These are phyloP conservation scores for Sporothrix brasiliensis DNA, from an alignment of 2,329 filamentous ascomycete genomes.

Conservation along the genomic window DNA sequence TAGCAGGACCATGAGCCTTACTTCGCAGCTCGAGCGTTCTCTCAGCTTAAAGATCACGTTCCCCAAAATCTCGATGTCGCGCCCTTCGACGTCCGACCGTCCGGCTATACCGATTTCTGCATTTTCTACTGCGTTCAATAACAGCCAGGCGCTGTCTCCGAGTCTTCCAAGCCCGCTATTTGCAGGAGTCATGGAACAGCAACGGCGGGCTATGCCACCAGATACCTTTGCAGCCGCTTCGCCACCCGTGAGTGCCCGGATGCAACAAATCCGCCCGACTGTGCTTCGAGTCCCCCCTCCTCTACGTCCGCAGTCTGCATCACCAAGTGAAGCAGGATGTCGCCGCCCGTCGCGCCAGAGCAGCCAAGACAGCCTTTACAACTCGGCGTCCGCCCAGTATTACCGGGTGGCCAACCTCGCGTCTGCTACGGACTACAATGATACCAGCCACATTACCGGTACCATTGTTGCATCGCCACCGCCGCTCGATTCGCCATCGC, in stretches of 20 bases:
- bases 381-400: slow-evolving; percentile 5
- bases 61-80: slow-evolving; percentile 15
- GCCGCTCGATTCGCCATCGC: not conserved
- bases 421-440: not conserved
- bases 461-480: slow-evolving; percentile 24
- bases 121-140: not conserved
- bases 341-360: slow-evolving; percentile 38
- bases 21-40: slow-evolving; percentile 39
- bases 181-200: slow-evolving; percentile 38
- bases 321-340: slow-evolving; percentile 35
- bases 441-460: not conserved
- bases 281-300: slow-evolving; percentile 44
- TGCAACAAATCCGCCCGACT: slow-evolving; percentile 42
- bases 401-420: not conserved
- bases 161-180: slow-evolving; percentile 40
- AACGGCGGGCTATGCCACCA: slow-evolving; percentile 35
- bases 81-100: not conserved
- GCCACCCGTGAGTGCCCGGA: slow-evolving; percentile 51
- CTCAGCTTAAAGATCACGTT: slow-evolving; percentile 29
- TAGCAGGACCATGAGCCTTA: slow-evolving; percentile 43
- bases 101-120: slow-evolving; percentile 18
- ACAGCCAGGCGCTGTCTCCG: slow-evolving; percentile 26
- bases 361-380: slow-evolving; percentile 42
- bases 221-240: slow-evolving; percentile 41
- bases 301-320: slow-evolving; percentile 45